Evolutionary conservation across 2,329 filamentous ascomycete genomes (phyloP).

Genomic region (Aspergillus piperis): DNA sequence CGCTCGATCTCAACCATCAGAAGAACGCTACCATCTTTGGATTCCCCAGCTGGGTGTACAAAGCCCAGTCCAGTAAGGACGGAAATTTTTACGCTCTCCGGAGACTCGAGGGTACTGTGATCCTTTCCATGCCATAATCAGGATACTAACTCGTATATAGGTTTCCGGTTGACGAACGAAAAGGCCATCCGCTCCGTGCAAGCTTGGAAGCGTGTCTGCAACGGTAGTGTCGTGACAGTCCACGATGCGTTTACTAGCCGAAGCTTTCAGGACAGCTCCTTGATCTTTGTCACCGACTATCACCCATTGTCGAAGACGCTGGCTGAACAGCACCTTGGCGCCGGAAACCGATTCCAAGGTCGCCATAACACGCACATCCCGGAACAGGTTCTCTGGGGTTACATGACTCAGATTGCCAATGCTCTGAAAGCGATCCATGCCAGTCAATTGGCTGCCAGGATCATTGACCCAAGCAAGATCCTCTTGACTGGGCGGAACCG

Average conservation of each 20-base stretch:
- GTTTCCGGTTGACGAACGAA: conserved; percentile 85
- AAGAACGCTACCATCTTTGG: conserved; percentile 80
- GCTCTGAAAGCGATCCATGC: conserved; percentile 84
- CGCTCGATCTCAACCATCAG: conserved; percentile 77
- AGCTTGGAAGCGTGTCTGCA: conserved; percentile 84
- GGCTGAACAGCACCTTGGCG: conserved; percentile 69
- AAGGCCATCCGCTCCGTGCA: conserved; percentile 83
- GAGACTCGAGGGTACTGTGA: conserved; percentile 69
- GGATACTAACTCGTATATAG: conserved; percentile 40
- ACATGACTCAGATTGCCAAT: conserved; percentile 86
- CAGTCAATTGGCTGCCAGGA: conserved; percentile 77
- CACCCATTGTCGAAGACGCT: conserved; percentile 89
- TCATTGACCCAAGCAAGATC: conserved; percentile 85
- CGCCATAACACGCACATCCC: conserved; percentile 55
- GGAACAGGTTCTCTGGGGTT: conserved; percentile 84
- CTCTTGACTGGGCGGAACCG: conserved; percentile 88
- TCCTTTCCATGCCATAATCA: not conserved
- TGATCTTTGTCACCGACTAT: conserved; percentile 93
- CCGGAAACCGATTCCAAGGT: conserved; percentile 43
- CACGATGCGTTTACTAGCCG: conserved; percentile 92
- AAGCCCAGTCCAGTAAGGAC: conserved; percentile 84
- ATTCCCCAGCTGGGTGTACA: conserved; percentile 92
- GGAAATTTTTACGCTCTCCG: conserved; percentile 85
- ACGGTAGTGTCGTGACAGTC: conserved; percentile 78
- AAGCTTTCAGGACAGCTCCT: conserved; percentile 89